These are phyloP conservation scores for Nothophytophthora sp. DNA, from an alignment of 352 stramenopile species.

Conservation along the genomic window DNA sequence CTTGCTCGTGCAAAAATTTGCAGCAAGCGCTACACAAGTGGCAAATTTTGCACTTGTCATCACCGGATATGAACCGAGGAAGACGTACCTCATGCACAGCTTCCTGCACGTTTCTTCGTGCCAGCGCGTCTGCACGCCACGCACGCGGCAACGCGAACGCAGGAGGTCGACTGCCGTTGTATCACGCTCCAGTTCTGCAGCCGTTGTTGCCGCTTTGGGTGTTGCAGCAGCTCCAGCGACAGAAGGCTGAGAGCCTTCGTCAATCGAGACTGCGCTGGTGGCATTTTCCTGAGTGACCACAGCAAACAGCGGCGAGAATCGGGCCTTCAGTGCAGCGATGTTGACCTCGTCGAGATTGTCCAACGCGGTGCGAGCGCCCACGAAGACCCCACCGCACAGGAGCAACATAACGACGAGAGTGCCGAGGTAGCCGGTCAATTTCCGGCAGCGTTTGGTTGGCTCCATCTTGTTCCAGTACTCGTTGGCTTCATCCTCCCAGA, in stretches of 20 bases:
- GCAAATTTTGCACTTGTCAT: too few species aligned
- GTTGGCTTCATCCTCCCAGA: constrained; percentile 69
- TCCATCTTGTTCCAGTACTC: constrained; percentile 83
- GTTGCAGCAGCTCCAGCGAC: neutral
- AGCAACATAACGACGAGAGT: constrained; percentile 24
- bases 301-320: constrained; percentile 1
- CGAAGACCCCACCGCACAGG: constrained; percentile 18
- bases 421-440: constrained; percentile 30
- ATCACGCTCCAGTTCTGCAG: constrained; percentile 12
- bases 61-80: too few species aligned
- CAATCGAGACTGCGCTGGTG: neutral
- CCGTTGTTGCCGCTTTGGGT: neutral
- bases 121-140: constrained; percentile 66
- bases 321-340: constrained; percentile 17
- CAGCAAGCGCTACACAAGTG: too few species aligned
- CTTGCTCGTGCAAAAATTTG: too few species aligned
- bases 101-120: constrained; percentile 75
- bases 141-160: constrained; percentile 55
- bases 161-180: constrained; percentile 37
- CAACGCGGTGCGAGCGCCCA: constrained; percentile 10
- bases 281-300: constrained; percentile 9
- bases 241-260: neutral
- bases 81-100: constrained; percentile 53
- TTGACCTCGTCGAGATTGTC: constrained; percentile 11
- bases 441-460: constrained; percentile 38